Evolutionary conservation across 805 yeast species (phyloP).

Genomic region (Yarrowia alimentaria): DNA sequence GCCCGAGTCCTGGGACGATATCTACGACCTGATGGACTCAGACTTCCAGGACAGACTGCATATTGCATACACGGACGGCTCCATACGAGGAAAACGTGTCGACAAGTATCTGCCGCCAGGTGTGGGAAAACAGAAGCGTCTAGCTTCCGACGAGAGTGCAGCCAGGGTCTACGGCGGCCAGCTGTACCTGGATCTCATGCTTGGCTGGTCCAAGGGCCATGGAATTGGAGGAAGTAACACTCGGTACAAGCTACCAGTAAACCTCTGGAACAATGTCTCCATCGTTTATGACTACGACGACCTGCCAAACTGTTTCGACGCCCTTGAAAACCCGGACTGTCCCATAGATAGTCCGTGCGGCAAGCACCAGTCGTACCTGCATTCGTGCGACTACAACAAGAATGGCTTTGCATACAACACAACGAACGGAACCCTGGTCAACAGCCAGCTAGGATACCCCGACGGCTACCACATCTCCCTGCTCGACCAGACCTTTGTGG

Average conservation of each 20-base stretch:
- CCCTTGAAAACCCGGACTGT: no score
- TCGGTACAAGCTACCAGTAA: conserved; percentile 11
- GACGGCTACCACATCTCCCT: conserved; percentile 2
- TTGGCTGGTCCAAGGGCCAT: conserved; percentile 19
- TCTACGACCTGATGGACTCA: conserved; percentile 10
- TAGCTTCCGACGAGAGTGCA: conserved; percentile 5
- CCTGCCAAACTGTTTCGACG: background rate
- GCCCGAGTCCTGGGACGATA: conserved; percentile 14
- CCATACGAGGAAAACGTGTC: conserved; percentile 10
- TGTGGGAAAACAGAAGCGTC: no score
- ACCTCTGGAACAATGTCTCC: conserved; percentile 20
- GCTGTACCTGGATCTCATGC: conserved; percentile 14
- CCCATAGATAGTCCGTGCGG: no score
- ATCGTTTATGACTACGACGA: conserved; percentile 6
- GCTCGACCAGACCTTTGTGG: background rate
- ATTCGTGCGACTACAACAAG: conserved; percentile 3
- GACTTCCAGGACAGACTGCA: conserved; percentile 22
- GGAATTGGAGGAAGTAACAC: conserved; percentile 5
- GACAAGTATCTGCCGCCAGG: conserved; percentile 8
- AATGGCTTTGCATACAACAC: conserved; percentile 19
- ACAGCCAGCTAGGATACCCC: background rate
- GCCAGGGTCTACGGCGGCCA: conserved; percentile 13
- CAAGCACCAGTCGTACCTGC: background rate
- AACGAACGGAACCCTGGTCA: conserved; percentile 13
- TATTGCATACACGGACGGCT: conserved; percentile 6